Evolutionary conservation across 331 rosid species (phyloP).

Genomic region (Ulmus americana): DNA sequence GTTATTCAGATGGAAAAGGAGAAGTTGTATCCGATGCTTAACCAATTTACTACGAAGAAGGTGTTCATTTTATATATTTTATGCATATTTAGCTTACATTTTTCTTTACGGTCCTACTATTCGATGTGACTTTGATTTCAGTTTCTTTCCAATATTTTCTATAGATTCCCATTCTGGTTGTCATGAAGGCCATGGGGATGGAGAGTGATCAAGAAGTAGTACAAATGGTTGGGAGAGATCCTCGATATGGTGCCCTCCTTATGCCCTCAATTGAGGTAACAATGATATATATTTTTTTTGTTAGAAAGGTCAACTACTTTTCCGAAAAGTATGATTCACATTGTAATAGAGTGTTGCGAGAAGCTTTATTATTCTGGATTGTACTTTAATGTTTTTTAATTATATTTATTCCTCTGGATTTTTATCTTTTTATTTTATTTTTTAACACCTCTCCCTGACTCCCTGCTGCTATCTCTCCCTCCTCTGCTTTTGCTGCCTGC

Average conservation of each 20-base stretch:
- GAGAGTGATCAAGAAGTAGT: slow-evolving; percentile 79
- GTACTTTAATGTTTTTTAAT: not conserved
- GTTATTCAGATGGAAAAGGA: slow-evolving; percentile 72
- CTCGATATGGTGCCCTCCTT: slow-evolving; percentile 66
- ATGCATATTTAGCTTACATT: not conserved
- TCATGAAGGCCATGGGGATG: slow-evolving; percentile 98
- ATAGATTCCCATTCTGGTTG: slow-evolving; percentile 80
- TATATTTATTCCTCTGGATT: too few relatives aligned
- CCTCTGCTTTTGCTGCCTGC: too few relatives aligned
- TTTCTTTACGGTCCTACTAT: not conserved
- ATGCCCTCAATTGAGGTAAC: slow-evolving; percentile 83
- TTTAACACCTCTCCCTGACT: too few relatives aligned
- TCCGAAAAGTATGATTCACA: not conserved
- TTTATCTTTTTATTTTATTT: too few relatives aligned
- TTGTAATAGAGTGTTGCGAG: not conserved
- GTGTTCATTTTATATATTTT: slow-evolving; percentile 29
- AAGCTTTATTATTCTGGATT: not conserved
- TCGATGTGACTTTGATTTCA: not conserved
- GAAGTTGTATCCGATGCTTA: slow-evolving; percentile 66
- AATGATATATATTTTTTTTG: not conserved
- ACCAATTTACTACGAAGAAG: slow-evolving; percentile 56
- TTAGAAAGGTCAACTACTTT: not conserved
- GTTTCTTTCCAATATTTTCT: slow-evolving; percentile 6
- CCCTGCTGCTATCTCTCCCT: too few relatives aligned
- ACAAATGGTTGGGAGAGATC: slow-evolving; percentile 95